Conservation (phyloP, 164 flowering plant genomes). For the Cinnamomum chago region DNA sequence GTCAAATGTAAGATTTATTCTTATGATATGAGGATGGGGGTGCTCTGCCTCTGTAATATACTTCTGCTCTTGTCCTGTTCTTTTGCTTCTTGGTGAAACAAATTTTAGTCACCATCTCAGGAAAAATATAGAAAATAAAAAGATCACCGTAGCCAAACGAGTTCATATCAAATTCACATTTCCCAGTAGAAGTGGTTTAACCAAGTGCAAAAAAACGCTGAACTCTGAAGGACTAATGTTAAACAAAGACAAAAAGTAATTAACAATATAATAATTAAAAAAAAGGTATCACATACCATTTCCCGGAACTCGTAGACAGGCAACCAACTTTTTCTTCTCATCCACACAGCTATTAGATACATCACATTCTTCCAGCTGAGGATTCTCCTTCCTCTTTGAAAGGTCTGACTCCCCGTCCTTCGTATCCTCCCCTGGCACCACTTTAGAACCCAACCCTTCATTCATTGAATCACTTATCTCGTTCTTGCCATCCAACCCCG, state of each 20-base stretch:
- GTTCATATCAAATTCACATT: neutral
- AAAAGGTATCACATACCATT: constrained; percentile 39
- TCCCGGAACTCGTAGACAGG: constrained; percentile 72
- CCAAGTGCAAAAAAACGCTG: neutral
- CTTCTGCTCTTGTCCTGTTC: too few relatives aligned
- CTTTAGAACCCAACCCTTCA: constrained; percentile 18
- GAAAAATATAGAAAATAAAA: neutral
- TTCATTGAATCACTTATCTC: constrained; percentile 12
- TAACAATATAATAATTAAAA: neutral
- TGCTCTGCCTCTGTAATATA: too few relatives aligned
- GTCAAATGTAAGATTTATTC: too few relatives aligned
- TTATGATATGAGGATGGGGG: too few relatives aligned
- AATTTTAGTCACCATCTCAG: too few relatives aligned
- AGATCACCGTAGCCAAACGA: neutral
- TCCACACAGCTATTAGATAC: constrained; percentile 46
- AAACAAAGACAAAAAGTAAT: neutral
- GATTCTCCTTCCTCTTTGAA: constrained; percentile 27
- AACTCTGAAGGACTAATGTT: neutral
- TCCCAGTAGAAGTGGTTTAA: neutral
- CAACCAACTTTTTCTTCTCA: constrained; percentile 43
- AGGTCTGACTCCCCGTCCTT: constrained; percentile 9
- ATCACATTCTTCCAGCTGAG: constrained; percentile 54
- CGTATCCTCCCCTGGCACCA: constrained; percentile 13
- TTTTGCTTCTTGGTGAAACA: too few relatives aligned
- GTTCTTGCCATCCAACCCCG: constrained; percentile 10